phyloP scores from a whole-genome alignment of 495 filamentous ascomycete genomes.

The Penicillium cosmopolitanum region DNA sequence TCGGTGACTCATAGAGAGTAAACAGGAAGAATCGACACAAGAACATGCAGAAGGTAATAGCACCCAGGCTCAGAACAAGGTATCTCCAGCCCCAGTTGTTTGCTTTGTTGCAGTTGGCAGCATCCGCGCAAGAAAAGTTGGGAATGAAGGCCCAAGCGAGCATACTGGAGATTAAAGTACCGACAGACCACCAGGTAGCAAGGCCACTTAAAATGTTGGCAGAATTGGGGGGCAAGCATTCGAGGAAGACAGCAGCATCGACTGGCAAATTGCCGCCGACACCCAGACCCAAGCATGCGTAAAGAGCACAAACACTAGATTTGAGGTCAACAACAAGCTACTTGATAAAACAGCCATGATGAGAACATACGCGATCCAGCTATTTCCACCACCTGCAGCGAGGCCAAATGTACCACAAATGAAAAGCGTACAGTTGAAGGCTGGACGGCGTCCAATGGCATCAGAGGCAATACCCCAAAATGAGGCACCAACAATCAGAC shows the following conservation, averaged over 20 bases:
- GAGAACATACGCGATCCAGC: constrained; percentile 43
- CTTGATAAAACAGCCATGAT: background rate
- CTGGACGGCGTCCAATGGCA: constrained; percentile 52
- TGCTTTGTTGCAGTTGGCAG: constrained; percentile 50
- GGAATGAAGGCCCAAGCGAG: constrained; percentile 58
- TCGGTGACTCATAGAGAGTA: constrained; percentile 66
- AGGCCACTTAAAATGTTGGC: constrained; percentile 50
- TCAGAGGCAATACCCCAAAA: constrained; percentile 57
- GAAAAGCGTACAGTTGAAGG: constrained; percentile 55
- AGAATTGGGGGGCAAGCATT: constrained; percentile 53
- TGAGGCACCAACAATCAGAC: constrained; percentile 51
- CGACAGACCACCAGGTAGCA: constrained; percentile 57
- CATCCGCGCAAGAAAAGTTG: constrained; percentile 37
- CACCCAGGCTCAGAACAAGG: constrained; percentile 65
- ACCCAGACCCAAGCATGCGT: constrained; percentile 48
- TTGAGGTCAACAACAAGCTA: constrained; percentile 5
- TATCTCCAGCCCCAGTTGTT: constrained; percentile 80
- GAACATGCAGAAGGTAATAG: constrained; percentile 66
- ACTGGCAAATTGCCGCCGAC: constrained; percentile 56
- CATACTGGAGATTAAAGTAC: constrained; percentile 50
- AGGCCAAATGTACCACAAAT: constrained; percentile 52
- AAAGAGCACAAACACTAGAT: constrained; percentile 40
- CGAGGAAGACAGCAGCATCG: constrained; percentile 55
- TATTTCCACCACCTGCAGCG: constrained; percentile 45
- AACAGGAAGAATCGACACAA: constrained; percentile 60